A percentile compares a stretch with the other conserved stretches of the same genome.
These are phyloP conservation scores for Hemileccinum impolitum DNA, from an alignment of 768 basidiomycete genomes.

Conservation along the genomic window DNA sequence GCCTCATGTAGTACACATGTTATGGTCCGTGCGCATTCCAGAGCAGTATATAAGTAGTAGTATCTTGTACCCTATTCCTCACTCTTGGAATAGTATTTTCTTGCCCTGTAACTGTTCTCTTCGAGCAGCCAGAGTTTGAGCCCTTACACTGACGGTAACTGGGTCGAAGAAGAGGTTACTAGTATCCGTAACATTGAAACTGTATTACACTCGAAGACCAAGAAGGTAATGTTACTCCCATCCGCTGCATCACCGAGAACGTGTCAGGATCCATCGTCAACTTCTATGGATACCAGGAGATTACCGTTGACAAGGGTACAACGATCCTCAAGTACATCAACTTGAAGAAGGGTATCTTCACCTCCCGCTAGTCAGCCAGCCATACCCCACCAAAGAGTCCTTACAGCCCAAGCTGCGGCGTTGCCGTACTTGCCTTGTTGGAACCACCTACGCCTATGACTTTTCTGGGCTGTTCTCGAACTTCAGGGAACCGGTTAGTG, in stretches of 20 bases:
- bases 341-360: conserved; percentile 97
- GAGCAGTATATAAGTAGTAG: no score
- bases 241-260: conserved; percentile 98
- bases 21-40: no score
- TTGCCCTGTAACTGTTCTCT: no score
- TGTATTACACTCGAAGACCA: conserved; percentile 91
- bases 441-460: conserved; percentile 98
- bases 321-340: conserved; percentile 97
- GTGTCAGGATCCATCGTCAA: conserved; percentile 99
- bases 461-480: conserved; percentile 99
- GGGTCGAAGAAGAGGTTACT: conserved; percentile 96
- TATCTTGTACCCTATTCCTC: no score
- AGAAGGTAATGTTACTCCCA: conserved; percentile 92
- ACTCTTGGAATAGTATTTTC: no score
- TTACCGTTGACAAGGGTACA: conserved; percentile 91
- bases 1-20: no score
- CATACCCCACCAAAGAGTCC: conserved; percentile 97
- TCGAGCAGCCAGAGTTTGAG: no score
- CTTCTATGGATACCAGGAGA: conserved; percentile 97
- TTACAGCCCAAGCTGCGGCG: conserved; percentile 98
- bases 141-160: conserved; percentile 60
- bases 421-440: conserved; percentile 96
- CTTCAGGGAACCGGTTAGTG: no score
- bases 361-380: conserved; percentile 88
- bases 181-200: conserved; percentile 98